Evolutionary conservation across 2,329 filamentous ascomycete genomes (phyloP).

Genomic region (Corynespora cassiicola): DNA sequence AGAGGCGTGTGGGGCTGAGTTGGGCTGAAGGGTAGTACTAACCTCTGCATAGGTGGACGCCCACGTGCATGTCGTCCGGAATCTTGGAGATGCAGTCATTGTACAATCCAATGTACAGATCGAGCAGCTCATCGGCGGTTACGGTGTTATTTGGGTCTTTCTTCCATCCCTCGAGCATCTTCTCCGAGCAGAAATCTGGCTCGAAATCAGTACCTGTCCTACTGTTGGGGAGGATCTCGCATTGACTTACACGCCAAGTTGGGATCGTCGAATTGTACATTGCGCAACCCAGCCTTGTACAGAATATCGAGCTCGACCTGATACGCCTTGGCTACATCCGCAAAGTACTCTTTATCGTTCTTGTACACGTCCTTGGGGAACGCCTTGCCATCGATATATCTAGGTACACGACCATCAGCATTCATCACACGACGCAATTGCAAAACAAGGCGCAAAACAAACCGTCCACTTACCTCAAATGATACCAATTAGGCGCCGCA

Average conservation of each 20-base stretch:
- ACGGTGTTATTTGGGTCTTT: slow-evolving; percentile 70
- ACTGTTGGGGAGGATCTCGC: neutral
- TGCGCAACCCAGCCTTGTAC: slow-evolving; percentile 51
- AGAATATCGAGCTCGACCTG: slow-evolving; percentile 51
- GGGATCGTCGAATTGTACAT: slow-evolving; percentile 53
- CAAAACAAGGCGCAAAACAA: too few species aligned
- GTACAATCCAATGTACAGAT: slow-evolving; percentile 76
- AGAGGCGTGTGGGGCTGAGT: too few species aligned
- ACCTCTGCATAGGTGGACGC: slow-evolving; percentile 74
- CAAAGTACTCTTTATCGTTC: slow-evolving; percentile 52
- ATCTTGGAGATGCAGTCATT: slow-evolving; percentile 70
- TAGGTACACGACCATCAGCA: neutral
- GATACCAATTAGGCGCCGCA: slow-evolving; percentile 70
- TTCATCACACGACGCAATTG: too few species aligned
- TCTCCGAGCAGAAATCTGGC: slow-evolving; percentile 40
- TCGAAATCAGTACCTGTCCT: neutral
- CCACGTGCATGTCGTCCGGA: slow-evolving; percentile 73
- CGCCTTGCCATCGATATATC: slow-evolving; percentile 58
- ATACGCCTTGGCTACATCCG: slow-evolving; percentile 51
- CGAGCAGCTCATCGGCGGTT: slow-evolving; percentile 70
- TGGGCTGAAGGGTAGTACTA: too few species aligned
- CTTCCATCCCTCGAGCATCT: slow-evolving; percentile 44
- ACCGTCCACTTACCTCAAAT: slow-evolving; percentile 66
- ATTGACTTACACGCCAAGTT: slow-evolving; percentile 46
- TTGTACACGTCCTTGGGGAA: slow-evolving; percentile 49